Percentiles rank a stretch among this genome's conserved stretches.
Conservation (phyloP, 371 early-diverging fungal genomes). For the Funneliformis caledonium region DNA sequence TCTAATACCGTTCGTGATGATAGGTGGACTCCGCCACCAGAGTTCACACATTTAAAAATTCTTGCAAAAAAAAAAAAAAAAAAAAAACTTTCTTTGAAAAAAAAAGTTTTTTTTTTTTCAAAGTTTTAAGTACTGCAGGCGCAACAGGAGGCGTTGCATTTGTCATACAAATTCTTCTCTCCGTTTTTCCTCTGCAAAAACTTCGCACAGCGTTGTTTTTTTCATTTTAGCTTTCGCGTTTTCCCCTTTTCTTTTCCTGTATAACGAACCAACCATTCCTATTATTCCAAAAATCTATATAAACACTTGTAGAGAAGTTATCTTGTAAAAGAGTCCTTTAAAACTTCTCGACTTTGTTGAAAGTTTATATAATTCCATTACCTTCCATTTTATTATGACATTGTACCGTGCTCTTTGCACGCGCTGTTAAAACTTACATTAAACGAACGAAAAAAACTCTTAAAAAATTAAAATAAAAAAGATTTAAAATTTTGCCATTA, state of each 20-base stretch:
- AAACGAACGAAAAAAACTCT: background rate
- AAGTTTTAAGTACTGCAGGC: constrained; percentile 28
- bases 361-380: background rate
- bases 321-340: background rate
- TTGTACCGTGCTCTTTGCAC: constrained; percentile 2
- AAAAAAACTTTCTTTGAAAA: background rate
- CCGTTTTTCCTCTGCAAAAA: background rate
- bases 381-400: constrained; percentile 1
- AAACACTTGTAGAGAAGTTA: background rate
- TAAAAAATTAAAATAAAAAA: background rate
- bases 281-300: constrained; percentile 4
- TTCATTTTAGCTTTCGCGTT: constrained; percentile 5
- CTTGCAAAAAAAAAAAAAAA: background rate
- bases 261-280: background rate
- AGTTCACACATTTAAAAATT: constrained; percentile 6
- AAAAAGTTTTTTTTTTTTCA: background rate
- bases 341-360: background rate
- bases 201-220: background rate
- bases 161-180: constrained; percentile 27
- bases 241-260: background rate
- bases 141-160: constrained; percentile 34
- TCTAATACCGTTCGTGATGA: constrained; percentile 27
- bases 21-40: constrained; percentile 15
- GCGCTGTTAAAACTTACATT: background rate
- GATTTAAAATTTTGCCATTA: background rate